phyloP scores from a whole-genome alignment of 225 moss, liverwort and hornwort species.

The Bryum argenteum region DNA sequence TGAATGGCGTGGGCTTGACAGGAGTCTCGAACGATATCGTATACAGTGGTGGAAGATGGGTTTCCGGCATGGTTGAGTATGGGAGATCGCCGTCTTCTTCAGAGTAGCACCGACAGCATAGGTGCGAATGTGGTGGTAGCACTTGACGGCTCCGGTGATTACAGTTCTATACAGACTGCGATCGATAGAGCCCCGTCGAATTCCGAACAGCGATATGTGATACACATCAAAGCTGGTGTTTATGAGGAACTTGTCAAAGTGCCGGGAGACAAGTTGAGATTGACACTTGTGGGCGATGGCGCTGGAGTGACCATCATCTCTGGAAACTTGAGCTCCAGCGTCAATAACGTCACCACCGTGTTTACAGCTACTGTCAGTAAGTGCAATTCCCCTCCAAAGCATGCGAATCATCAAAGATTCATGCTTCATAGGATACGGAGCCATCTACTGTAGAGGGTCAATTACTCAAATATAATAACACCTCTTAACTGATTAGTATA shows the following conservation, averaged over 20 bases:
- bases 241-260: constrained; percentile 36
- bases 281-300: constrained; percentile 56
- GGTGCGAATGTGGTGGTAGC: constrained; percentile 42
- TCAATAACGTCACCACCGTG: constrained; percentile 47
- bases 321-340: constrained; percentile 43
- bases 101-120: constrained; percentile 4
- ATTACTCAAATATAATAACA: too few species aligned
- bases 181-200: constrained; percentile 34
- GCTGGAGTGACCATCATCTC: constrained; percentile 58
- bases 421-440: too few species aligned
- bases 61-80: constrained; percentile 37
- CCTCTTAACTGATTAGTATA: too few species aligned
- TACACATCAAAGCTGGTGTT: constrained; percentile 37
- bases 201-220: constrained; percentile 35
- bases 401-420: too few species aligned
- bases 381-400: constrained; percentile 13
- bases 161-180: constrained; percentile 36
- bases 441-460: too few species aligned
- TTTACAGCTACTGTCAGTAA: constrained; percentile 69
- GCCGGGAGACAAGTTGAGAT: constrained; percentile 19
- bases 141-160: constrained; percentile 41
- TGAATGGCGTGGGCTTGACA: constrained; percentile 6
- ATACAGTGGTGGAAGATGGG: constrained; percentile 12
- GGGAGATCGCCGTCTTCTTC: constrained; percentile 37
- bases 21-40: constrained; percentile 10